Evolutionary conservation across 805 yeast genomes (phyloP), one percentile per base, ranked within the genome.

Genomic region (Candida taoyuanica): DNA sequence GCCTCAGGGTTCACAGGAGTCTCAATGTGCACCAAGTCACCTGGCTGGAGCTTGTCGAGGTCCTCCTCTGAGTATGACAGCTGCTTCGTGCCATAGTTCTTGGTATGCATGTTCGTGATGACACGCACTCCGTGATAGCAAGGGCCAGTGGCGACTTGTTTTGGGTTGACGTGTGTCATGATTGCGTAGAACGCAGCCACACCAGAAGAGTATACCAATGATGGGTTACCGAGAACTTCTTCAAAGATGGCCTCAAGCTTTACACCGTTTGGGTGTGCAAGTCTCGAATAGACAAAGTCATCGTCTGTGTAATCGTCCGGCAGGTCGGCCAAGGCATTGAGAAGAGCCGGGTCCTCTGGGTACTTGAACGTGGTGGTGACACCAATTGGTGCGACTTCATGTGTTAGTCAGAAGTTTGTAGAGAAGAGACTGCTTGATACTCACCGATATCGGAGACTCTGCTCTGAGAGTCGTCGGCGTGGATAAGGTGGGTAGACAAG

Each of bases 1-100:
- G 95, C 94, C 36, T 69, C 76, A 14, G 97, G 97, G 60, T 89
- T 89, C 24, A 86, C 81, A 0, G 97, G 97, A 0, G 95, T 77
- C 61, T 87, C 96, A 34, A 87, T 53, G 57, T 87, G 96, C 19
- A 91, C 71, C 21, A 89, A 58, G 56, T 91, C 97, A 30, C 78
- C 96, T 53, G 64, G 62, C 37, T 63, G 58, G 4, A 65, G 46
- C 33, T 64, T 57, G 19, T 67, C 73, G 39, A 85, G 67, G 33
- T 76, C 71, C 5, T 70, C 77, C 15, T 57, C 64, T 14, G 55
- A 45, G n/a, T 76, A 61, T 0, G 68, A 55, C 29, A 75, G 62
- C 37, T 69, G 66, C 44, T 76, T 66, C 40, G 79, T 51, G 5
- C 82, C 84, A 31, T 71, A 66, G 43, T 80, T 72, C 47, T 94